Evolutionary conservation across 192 early-diverging fungal genomes (phyloP).

Genomic region (Chytriomyces sp.): DNA sequence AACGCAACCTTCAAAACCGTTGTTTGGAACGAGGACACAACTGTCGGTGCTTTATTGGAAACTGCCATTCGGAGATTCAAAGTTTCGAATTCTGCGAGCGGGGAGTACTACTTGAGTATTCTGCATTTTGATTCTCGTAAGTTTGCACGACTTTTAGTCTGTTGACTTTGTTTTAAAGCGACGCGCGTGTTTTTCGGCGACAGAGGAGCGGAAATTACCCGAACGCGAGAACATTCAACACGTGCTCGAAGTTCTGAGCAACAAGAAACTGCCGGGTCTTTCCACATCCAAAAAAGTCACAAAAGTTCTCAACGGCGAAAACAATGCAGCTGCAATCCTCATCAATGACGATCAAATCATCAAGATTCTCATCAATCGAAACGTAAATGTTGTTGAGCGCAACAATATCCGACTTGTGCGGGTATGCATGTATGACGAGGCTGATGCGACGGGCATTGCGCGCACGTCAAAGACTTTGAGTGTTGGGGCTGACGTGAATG

Average conservation of each 20-base stretch:
- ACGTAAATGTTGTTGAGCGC: constrained; percentile 48
- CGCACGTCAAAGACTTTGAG: constrained; percentile 54
- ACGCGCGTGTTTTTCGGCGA: not conserved
- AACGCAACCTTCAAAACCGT: constrained; percentile 58
- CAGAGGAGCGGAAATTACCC: constrained; percentile 30
- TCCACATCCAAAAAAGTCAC: constrained; percentile 17
- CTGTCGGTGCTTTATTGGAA: constrained; percentile 41
- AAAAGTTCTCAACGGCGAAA: constrained; percentile 6
- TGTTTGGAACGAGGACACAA: constrained; percentile 45
- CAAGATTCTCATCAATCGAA: constrained; percentile 55
- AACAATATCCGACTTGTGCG: constrained; percentile 45
- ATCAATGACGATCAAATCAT: constrained; percentile 60
- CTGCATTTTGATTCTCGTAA: constrained; percentile 53
- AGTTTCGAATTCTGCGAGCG: constrained; percentile 34
- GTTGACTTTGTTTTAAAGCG: not conserved
- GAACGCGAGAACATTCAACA: constrained; percentile 31
- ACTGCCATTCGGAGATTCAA: constrained; percentile 46
- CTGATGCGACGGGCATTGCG: constrained; percentile 25
- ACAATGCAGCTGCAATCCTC: constrained; percentile 26
- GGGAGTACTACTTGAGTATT: constrained; percentile 53
- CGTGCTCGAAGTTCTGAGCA: constrained; percentile 43
- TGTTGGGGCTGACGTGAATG: constrained; percentile 33
- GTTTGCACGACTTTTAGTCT: not conserved
- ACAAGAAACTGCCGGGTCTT: constrained; percentile 49
- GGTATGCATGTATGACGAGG: constrained; percentile 45